Percentiles rank a stretch among this genome's conserved stretches.
Conservation (phyloP, 306 rosid species). For the Ziziphus jujuba region DNA sequence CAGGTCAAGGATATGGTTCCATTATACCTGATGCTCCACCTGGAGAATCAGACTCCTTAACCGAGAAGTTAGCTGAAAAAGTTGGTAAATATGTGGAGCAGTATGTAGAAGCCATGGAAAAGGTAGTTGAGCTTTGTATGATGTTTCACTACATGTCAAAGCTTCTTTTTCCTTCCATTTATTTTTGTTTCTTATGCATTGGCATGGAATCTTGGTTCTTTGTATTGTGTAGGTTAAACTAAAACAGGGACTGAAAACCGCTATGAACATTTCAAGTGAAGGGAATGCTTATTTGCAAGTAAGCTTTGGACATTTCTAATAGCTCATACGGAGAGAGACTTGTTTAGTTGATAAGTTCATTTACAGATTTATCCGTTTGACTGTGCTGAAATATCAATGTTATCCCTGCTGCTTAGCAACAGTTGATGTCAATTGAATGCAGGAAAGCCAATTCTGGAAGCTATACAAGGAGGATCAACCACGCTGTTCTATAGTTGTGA, state of each 20-base stretch:
- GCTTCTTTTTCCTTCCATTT: background rate
- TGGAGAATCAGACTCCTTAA: conserved; percentile 53
- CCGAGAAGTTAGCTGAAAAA: conserved; percentile 60
- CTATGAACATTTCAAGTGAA: conserved; percentile 84
- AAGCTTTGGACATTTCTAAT: conserved; percentile 22
- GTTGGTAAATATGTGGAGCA: conserved; percentile 65
- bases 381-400: background rate
- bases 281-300: conserved; percentile 94
- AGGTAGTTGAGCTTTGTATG: conserved; percentile 43
- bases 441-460: conserved; percentile 91
- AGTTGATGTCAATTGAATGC: background rate
- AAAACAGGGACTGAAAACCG: conserved; percentile 86
- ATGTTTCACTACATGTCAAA: background rate
- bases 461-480: conserved; percentile 78
- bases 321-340: background rate
- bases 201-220: background rate
- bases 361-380: background rate
- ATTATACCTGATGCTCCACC: conserved; percentile 58
- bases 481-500: conserved; percentile 73
- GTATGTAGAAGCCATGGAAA: conserved; percentile 90
- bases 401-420: conserved; percentile 7
- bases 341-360: background rate
- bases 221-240: conserved; percentile 65
- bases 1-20: conserved; percentile 89
- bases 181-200: conserved; percentile 9